A percentile compares a stretch with the other conserved stretches of the same genome.
phyloP scores from a whole-genome alignment of 2,329 filamentous ascomycete species.

The Talaromyces pinophilus region DNA sequence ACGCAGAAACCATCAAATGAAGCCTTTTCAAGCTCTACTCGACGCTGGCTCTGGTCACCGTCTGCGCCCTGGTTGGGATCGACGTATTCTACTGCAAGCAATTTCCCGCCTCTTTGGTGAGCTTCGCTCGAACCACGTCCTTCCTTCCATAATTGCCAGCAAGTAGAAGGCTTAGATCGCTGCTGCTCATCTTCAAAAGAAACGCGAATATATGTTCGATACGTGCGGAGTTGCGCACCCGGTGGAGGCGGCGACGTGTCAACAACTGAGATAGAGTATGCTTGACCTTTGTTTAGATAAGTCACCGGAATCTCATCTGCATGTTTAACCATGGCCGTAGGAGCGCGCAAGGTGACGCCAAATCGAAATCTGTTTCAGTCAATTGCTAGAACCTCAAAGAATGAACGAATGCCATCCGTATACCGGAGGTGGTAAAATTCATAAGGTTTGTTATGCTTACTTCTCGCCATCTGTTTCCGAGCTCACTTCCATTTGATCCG shows the following conservation, averaged over 20 bases:
- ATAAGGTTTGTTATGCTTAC: slow-evolving; percentile 34
- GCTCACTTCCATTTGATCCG: slow-evolving; percentile 32
- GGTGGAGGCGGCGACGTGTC: slow-evolving; percentile 70
- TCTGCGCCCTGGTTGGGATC: slow-evolving; percentile 61
- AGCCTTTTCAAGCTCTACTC: slow-evolving; percentile 69
- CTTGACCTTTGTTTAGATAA: slow-evolving; percentile 96
- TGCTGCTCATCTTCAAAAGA: slow-evolving; percentile 98
- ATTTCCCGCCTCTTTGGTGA: slow-evolving; percentile 85
- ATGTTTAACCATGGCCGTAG: slow-evolving; percentile 89
- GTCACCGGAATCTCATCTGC: slow-evolving; percentile 92
- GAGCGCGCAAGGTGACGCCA: slow-evolving; percentile 84
- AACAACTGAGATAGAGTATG: slow-evolving; percentile 80
- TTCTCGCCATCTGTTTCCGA: slow-evolving; percentile 54
- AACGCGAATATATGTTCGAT: slow-evolving; percentile 89
- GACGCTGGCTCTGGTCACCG: slow-evolving; percentile 59
- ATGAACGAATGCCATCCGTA: background rate
- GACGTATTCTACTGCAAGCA: slow-evolving; percentile 94
- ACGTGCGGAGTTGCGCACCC: slow-evolving; percentile 64
- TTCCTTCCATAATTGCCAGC: slow-evolving; percentile 95
- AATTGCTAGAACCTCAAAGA: background rate
- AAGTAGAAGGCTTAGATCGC: slow-evolving; percentile 74
- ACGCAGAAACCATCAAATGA: slow-evolving; percentile 96
- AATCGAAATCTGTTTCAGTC: slow-evolving; percentile 69
- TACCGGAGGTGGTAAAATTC: background rate
- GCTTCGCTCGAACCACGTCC: slow-evolving; percentile 93